A percentile compares a stretch with the other conserved stretches of the same genome.
Evolutionary conservation across 257 asterid species (phyloP).

Genomic region (Solanum sitiens): DNA sequence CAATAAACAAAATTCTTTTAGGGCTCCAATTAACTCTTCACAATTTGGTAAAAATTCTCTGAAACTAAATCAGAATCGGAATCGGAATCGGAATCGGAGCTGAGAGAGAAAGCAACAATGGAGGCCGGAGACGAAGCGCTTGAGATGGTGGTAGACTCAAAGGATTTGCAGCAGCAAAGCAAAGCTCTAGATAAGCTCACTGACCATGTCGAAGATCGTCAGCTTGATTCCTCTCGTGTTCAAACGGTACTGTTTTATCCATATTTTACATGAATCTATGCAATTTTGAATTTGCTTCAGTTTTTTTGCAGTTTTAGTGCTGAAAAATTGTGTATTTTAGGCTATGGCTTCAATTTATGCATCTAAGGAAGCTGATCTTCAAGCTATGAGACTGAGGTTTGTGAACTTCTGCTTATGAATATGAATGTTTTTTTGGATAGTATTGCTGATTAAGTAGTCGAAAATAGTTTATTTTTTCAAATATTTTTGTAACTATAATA

Average conservation of each 20-base stretch:
- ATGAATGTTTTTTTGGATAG: background rate
- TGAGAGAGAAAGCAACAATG: constrained; percentile 17
- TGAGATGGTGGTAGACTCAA: constrained; percentile 59
- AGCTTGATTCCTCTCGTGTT: constrained; percentile 92
- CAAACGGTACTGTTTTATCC: constrained; percentile 42
- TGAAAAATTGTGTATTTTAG: constrained; percentile 18
- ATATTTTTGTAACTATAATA: background rate
- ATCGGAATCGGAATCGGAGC: background rate
- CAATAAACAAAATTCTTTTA: background rate
- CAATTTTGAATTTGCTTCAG: background rate
- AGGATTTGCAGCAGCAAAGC: constrained; percentile 94
- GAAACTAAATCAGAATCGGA: background rate
- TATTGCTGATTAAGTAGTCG: background rate
- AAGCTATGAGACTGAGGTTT: constrained; percentile 86
- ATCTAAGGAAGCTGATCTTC: constrained; percentile 86
- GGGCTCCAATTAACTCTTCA: background rate
- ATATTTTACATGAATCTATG: background rate
- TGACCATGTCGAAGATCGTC: constrained; percentile 98
- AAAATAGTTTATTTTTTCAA: background rate
- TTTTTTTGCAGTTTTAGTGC: background rate
- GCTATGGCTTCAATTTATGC: constrained; percentile 94
- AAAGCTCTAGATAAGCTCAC: constrained; percentile 93
- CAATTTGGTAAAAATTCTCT: background rate
- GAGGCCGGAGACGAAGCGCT: constrained; percentile 77
- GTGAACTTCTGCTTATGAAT: background rate